Percentiles rank a stretch among this genome's conserved stretches.
These are phyloP conservation scores for Lachancea cidri DNA, from an alignment of 805 yeast species.

Conservation along the genomic window DNA sequence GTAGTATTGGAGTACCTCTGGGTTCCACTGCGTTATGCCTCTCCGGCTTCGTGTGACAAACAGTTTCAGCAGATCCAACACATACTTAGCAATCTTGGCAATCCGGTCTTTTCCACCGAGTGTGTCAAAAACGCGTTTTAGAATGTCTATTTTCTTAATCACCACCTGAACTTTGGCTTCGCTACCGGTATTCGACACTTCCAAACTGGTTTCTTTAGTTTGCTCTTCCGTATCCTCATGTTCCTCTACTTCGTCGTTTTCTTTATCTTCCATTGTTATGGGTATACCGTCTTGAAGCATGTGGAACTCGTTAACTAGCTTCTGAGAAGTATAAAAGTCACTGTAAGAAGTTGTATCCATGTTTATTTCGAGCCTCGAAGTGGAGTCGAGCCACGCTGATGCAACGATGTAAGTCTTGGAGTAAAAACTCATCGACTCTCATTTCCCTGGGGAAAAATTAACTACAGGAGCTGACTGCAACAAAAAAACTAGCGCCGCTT, in stretches of 20 bases:
- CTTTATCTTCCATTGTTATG: slow-evolving; percentile 12
- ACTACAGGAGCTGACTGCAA: too few species aligned
- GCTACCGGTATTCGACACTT: not conserved
- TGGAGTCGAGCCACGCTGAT: not conserved
- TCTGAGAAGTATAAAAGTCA: slow-evolving; percentile 9
- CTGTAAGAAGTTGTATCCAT: slow-evolving; percentile 4
- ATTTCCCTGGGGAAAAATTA: slow-evolving; percentile 2
- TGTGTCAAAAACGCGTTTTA: slow-evolving; percentile 48
- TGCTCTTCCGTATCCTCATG: not conserved
- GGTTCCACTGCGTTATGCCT: slow-evolving; percentile 26
- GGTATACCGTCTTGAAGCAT: slow-evolving; percentile 13
- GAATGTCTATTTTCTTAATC: slow-evolving; percentile 37
- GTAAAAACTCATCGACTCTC: not conserved
- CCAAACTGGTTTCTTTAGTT: not conserved
- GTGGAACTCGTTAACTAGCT: slow-evolving; percentile 8
- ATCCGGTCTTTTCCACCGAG: slow-evolving; percentile 68
- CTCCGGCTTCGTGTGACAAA: slow-evolving; percentile 41
- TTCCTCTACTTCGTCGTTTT: slow-evolving; percentile 4
- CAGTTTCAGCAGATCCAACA: slow-evolving; percentile 46
- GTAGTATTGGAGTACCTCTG: slow-evolving; percentile 22
- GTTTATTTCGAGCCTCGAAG: not conserved
- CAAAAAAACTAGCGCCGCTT: slow-evolving; percentile 67
- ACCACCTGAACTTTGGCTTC: not conserved
- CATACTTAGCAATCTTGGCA: slow-evolving; percentile 59
- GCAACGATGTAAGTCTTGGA: not conserved